A percentile compares a stretch with the other conserved stretches of the same genome.
phyloP scores from a whole-genome alignment of 2,329 filamentous ascomycete genomes.

The Monosporascus sp. region DNA sequence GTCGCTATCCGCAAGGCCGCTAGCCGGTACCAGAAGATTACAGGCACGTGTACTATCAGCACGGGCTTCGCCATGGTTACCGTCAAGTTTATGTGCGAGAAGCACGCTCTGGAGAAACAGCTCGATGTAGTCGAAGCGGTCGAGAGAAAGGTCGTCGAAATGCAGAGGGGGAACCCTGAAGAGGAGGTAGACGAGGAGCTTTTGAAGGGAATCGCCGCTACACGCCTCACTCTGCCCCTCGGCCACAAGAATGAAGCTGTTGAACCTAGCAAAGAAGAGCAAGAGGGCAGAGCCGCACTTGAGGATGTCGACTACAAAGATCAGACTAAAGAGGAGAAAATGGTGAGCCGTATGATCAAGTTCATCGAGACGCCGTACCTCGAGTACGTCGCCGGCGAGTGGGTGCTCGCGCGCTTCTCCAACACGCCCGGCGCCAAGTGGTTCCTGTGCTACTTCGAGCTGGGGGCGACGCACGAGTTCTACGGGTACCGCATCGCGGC shows the following conservation, averaged over 20 bases:
- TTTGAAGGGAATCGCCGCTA: background rate
- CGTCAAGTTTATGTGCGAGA: constrained; percentile 23
- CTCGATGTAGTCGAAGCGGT: constrained; percentile 24
- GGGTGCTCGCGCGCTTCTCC: constrained; percentile 28
- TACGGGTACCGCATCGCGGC: constrained; percentile 24
- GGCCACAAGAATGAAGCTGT: background rate
- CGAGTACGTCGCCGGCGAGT: constrained; percentile 24
- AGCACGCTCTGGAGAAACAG: constrained; percentile 20
- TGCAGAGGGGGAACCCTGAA: constrained; percentile 9
- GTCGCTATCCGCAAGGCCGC: constrained; percentile 18
- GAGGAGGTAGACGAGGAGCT: constrained; percentile 7
- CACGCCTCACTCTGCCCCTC: too few species aligned
- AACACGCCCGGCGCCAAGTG: constrained; percentile 23
- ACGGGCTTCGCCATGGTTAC: constrained; percentile 24
- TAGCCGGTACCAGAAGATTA: constrained; percentile 21
- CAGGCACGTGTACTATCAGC: constrained; percentile 25
- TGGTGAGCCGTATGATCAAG: constrained; percentile 21
- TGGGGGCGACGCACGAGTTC: constrained; percentile 20
- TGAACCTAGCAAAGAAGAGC: background rate
- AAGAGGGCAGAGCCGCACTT: constrained; percentile 1
- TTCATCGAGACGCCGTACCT: constrained; percentile 24
- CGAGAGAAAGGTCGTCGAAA: constrained; percentile 17
- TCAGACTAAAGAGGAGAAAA: constrained; percentile 14
- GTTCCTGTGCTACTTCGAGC: constrained; percentile 28
- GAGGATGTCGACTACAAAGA: constrained; percentile 3